Evolutionary conservation across 2,329 filamentous ascomycete species (phyloP), one percentile per base, ranked within the genome.

Genomic region (Pyrenophora graminea): DNA sequence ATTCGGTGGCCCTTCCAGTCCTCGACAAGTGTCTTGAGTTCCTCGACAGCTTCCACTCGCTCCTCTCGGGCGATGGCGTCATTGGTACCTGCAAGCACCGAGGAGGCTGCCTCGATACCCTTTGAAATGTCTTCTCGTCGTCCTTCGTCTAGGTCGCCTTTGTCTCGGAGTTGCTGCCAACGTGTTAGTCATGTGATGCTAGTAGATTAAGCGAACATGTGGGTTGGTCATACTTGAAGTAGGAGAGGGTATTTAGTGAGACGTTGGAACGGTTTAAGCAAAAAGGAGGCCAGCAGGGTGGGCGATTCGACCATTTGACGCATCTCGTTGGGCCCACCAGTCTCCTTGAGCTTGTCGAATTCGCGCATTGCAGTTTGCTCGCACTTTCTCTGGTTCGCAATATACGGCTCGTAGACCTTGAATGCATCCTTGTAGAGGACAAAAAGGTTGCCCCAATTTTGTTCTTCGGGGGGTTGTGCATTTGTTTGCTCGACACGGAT

Each of bases 401-500:
- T 97, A 66, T 97, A 99, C 1, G 92, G 92, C 66, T 96, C 90
- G 71, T 99, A 99, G 53, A 96, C 92, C 56, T 88, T 85, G 73
- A 99, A 97, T 0, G 86, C 85, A 52, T 94, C 90, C 70, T 94
- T 90, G 69, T 93, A 91, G 12, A 86, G 80, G 12, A 89, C 82
- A 69, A 97, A 97, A 0, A 95, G 84, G n/a, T 85, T 82, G n/a
- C 94, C 94, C 94, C 94, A 99, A 71, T 93, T 89, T 72, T 99
- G 94, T 55, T 84, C 80, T 3, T 82, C 77, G 55, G 87, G 82
- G 0, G 90, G 83, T 75, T 91, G 84, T 3, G 90, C 91, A 67
- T 97, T 96, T 32, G 92, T 95, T 23, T 95, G 95, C 76, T 99
- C 94, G 56, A 99, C 90, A 48, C 91, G 88, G 66, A 99, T 97